Evolutionary conservation across 371 early-diverging fungal species (phyloP).

Genomic region (Mucor ambiguus): DNA sequence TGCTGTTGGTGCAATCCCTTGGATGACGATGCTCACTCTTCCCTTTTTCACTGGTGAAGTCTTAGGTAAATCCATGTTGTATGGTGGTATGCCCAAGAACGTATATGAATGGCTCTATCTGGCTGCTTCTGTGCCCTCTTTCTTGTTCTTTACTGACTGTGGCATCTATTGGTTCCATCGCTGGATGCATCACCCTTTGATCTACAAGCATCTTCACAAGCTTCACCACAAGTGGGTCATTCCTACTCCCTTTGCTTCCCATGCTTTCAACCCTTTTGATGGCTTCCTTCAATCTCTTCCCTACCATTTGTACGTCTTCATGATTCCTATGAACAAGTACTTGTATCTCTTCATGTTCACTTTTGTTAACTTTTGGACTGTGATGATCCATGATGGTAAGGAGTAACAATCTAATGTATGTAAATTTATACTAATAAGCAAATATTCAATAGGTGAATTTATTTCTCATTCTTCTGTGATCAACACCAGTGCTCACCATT

Average conservation of each 20-base stretch:
- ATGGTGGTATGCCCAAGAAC: conserved; percentile 52
- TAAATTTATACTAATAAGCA: conserved; percentile 2
- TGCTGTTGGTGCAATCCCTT: conserved; percentile 77
- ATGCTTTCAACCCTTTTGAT: conserved; percentile 95
- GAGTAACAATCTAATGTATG: not conserved
- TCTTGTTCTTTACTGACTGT: conserved; percentile 91
- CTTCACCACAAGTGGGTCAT: conserved; percentile 67
- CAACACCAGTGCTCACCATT: conserved; percentile 94
- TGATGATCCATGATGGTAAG: conserved; percentile 95
- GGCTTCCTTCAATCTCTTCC: conserved; percentile 94
- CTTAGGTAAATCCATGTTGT: conserved; percentile 81
- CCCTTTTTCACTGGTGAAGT: conserved; percentile 93
- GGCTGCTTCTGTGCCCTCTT: conserved; percentile 62
- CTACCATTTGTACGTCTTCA: conserved; percentile 89
- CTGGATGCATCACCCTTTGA: conserved; percentile 80
- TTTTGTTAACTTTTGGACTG: conserved; percentile 95
- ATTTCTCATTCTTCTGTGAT: conserved; percentile 59
- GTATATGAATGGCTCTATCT: conserved; percentile 64
- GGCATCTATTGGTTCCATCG: conserved; percentile 96
- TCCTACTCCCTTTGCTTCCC: conserved; percentile 94
- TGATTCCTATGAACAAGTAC: conserved; percentile 90
- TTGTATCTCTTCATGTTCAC: conserved; percentile 83
- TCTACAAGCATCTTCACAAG: conserved; percentile 90
- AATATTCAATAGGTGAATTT: conserved; percentile 54
- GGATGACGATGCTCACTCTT: conserved; percentile 80